Evolutionary conservation across 129 eudicot genomes (phyloP), one percentile per base, ranked within the genome.

Genomic region (Saussurea involucrata): DNA sequence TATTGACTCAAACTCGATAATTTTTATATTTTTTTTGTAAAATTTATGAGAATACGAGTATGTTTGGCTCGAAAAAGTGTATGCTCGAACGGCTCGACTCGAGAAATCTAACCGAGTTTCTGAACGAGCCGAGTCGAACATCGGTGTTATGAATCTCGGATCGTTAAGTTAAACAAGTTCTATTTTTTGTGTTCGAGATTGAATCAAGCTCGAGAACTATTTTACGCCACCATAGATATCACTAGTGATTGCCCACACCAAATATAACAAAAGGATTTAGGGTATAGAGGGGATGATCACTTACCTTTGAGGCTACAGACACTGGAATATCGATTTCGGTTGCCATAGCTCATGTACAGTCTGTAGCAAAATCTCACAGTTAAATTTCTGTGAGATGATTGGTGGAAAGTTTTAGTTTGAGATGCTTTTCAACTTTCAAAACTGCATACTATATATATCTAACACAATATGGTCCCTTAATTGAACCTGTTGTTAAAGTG

Each of bases 391-490:
- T 66, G 76, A 80, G 80, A 80, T 73, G 46, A 55, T 66, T 73
- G n/a, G 4, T 40, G 13, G 37, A 13, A 64, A 37, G 42, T 34
- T 80, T 74, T 73, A 69, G 21, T 73, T 73, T 74, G 80, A 57
- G 79, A 74, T 80, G 76, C 53, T 66, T 66, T 74, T 74, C 76
- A 80, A 40, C 80, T 67, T 80, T 80, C 70, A 74, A 80, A 80
- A 74, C 76, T 36, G 32, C 55, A 67, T 28, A 27, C 80, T 80
- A 74, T 74, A 80, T 74, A 80, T 74, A 80, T 74, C 71, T 66
- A n/a, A 20, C 70, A 67, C 22, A 60, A 24, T 34, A 37, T 37
- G 84, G 80, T 20, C 80, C 76, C 80, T 80, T 80, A 79, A 80
- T 74, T 80, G 29, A 67, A 25, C 78, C 3, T 74, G 24, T 67